phyloP scores from a whole-genome alignment of 306 rosid genomes.

The Castanospermum australe region DNA sequence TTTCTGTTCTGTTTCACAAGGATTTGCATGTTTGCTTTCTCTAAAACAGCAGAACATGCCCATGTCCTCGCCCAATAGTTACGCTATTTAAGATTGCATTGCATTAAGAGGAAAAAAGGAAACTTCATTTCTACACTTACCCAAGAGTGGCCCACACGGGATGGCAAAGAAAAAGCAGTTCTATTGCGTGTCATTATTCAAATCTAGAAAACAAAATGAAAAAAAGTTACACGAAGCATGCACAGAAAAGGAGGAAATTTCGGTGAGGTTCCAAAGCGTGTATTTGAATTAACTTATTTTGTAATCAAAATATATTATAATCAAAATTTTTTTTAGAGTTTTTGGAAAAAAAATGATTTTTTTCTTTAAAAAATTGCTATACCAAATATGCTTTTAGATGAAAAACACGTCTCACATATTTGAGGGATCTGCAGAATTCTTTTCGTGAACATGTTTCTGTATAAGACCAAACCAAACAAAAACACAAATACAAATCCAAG shows the following conservation, averaged over 20 bases:
- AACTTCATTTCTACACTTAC: conserved; percentile 29
- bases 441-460: neutral
- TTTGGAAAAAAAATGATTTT: no score
- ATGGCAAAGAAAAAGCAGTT: conserved; percentile 18
- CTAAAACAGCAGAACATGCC: neutral
- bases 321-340: no score
- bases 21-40: conserved; percentile 18
- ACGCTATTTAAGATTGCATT: conserved; percentile 34
- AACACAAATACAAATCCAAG: neutral
- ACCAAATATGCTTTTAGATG: no score
- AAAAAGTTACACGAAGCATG: conserved; percentile 20
- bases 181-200: neutral
- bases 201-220: neutral
- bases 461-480: no score
- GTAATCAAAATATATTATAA: no score
- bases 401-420: neutral
- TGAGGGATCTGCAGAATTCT: neutral
- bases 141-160: conserved; percentile 19
- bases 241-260: conserved; percentile 28
- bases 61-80: conserved; percentile 24
- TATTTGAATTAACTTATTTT: no score
- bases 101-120: neutral
- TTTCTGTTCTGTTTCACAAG: neutral
- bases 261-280: conserved; percentile 20
- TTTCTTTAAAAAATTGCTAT: no score